Base-by-base conservation (phyloP, 768 basidiomycete genomes). In the Pisolithus marmoratus region DNA sequence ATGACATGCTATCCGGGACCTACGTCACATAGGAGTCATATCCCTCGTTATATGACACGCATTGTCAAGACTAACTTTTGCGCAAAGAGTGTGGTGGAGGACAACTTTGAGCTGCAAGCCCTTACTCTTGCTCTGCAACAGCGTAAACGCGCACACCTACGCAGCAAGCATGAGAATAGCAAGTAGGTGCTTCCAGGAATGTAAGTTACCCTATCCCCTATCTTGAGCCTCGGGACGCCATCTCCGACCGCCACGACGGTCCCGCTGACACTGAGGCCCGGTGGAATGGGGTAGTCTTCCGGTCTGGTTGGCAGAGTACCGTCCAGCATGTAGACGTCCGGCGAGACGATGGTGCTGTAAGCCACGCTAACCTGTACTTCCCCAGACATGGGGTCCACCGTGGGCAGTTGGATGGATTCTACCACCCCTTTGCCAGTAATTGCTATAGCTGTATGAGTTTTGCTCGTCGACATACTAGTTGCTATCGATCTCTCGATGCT, bases 381-480 rank as follows among this genome's bases (percentile, higher is more conserved):
- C n/a, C 62, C 70, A 8, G 60, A 53, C n/a, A 58, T 62, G 5
- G 74, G 74, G 8, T 53, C 52, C n/a, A 57, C 55, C 3, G 75
- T 76, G 2, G 66, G 53, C 5, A 72, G 63, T 46, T 70, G 65
- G 22, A 74, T 66, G 2, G 60, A 67, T 22, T 72, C 71, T 34
- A 75, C 54, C 5, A 63, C 58, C 6, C 73, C 70, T 50, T 65
- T 59, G 31, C 71, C 56, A 7, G 62, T 67, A 6, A 69, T 64
- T 7, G 73, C 77, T 43, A 78, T 64, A 9, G 72, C 77, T 9
- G 60, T 68, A 55, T 80, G 77, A 2, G 66, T 74, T 22, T 22
- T 43, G 22, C n/a, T 31, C 9, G 50, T 43, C 50, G 50, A 47
- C 31, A 46, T 34, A 14, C 34, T 46, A 9, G 11, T 29, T 11